These are phyloP conservation scores for Mycena filopes DNA, from an alignment of 768 basidiomycete genomes.

Conservation along the genomic window DNA sequence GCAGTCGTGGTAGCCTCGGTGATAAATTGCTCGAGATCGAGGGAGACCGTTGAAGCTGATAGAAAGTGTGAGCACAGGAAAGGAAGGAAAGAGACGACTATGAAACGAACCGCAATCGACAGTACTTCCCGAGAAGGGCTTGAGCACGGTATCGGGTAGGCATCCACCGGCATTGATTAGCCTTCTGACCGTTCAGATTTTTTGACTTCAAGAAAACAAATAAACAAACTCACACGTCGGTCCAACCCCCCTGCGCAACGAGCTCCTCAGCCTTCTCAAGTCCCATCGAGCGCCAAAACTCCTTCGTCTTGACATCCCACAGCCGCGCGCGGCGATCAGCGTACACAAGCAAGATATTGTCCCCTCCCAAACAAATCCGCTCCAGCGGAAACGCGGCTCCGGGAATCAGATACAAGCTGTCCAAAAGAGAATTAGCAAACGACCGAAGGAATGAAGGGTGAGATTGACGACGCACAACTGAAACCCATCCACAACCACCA, in stretches of 20 bases:
- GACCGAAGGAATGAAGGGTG: not conserved
- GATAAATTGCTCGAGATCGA: constrained; percentile 65
- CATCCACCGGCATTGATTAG: constrained; percentile 41
- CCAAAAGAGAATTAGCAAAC: constrained; percentile 18
- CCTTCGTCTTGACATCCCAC: constrained; percentile 87
- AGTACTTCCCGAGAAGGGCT: constrained; percentile 35
- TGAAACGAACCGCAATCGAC: constrained; percentile 35
- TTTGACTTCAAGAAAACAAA: not conserved
- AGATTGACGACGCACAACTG: constrained; percentile 78
- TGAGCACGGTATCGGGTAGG: constrained; percentile 38
- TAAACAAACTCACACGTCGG: constrained; percentile 62
- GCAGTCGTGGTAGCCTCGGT: constrained; percentile 59
- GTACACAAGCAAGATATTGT: constrained; percentile 82
- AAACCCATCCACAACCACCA: constrained; percentile 78
- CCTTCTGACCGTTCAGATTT: not conserved
- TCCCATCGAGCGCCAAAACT: constrained; percentile 87
- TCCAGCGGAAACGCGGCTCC: constrained; percentile 77
- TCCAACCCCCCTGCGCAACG: constrained; percentile 79
- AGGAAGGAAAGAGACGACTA: constrained; percentile 1
- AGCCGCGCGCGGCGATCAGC: constrained; percentile 79
- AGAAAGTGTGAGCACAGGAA: not conserved
- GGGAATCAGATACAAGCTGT: constrained; percentile 83
- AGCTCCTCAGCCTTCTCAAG: constrained; percentile 82
- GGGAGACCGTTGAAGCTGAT: constrained; percentile 59
- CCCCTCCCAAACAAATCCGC: constrained; percentile 70